Conservation (phyloP, 108 stramenopile genomes). For the Seminavis robusta region DNA sequence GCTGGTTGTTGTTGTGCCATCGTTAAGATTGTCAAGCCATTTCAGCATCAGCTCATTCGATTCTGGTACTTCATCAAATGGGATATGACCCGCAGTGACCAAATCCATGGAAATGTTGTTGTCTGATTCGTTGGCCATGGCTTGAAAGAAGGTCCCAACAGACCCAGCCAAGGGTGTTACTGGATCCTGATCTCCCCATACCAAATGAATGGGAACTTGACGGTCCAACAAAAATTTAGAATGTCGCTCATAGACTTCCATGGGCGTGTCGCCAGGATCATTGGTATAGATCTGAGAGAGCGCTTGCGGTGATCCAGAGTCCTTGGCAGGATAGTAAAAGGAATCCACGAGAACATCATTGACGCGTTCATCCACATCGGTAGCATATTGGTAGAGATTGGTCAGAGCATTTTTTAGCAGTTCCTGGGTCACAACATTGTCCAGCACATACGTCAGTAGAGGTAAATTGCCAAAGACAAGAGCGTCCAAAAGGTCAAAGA, state of each 20-base stretch:
- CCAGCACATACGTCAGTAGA: slow-evolving; percentile 40
- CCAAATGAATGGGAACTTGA: slow-evolving; percentile 47
- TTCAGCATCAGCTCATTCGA: slow-evolving; percentile 35
- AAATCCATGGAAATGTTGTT: slow-evolving; percentile 34
- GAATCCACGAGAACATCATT: slow-evolving; percentile 63
- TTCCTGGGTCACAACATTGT: slow-evolving; percentile 50
- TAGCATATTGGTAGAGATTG: slow-evolving; percentile 29
- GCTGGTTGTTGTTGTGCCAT: too few relatives aligned
- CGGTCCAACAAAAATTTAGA: neutral
- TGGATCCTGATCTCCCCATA: slow-evolving; percentile 54
- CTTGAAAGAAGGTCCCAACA: slow-evolving; percentile 51
- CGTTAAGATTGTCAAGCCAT: slow-evolving; percentile 55
- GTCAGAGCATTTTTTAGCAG: slow-evolving; percentile 39
- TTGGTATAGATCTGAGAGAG: slow-evolving; percentile 64
- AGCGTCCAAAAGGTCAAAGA: slow-evolving; percentile 45
- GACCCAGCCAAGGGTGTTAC: slow-evolving; percentile 47
- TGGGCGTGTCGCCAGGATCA: slow-evolving; percentile 56
- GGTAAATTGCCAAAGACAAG: slow-evolving; percentile 46
- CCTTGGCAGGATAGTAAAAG: slow-evolving; percentile 51
- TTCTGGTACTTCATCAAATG: slow-evolving; percentile 64
- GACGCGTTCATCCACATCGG: slow-evolving; percentile 27
- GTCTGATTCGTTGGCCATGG: neutral
- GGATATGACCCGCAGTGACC: slow-evolving; percentile 49
- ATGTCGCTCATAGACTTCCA: slow-evolving; percentile 50
- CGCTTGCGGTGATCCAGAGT: slow-evolving; percentile 28